Conservation (phyloP, 2,329 filamentous ascomycete species). For the Dactylonectria macrodidyma region DNA sequence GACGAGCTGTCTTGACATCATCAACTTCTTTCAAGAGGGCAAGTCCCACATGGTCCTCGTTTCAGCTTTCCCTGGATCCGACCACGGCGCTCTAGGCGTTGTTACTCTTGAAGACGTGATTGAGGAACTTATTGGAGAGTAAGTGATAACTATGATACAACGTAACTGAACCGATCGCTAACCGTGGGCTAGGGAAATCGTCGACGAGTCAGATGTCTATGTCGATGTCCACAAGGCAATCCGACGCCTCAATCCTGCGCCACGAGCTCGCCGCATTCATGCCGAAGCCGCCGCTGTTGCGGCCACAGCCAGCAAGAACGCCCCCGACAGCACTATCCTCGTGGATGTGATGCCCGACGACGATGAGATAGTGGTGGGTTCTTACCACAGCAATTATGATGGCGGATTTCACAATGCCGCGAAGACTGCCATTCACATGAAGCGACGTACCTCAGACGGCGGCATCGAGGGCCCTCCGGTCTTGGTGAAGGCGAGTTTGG, state of each 20-base stretch:
- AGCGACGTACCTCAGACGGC: conserved; percentile 72
- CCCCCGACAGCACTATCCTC: conserved; percentile 49
- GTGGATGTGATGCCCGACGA: conserved; percentile 59
- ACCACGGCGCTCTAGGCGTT: conserved; percentile 91
- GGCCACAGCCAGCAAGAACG: conserved; percentile 50
- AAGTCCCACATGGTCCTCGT: conserved; percentile 99
- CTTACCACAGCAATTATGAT: conserved; percentile 57
- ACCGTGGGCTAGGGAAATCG: conserved; percentile 81
- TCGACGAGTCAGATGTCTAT: conserved; percentile 98
- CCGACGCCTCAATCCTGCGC: conserved; percentile 87
- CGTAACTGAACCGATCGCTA: conserved; percentile 18
- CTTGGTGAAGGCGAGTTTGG: conserved; percentile 71
- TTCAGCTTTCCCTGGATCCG: conserved; percentile 89
- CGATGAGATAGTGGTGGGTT: conserved; percentile 49
- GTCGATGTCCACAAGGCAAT: conserved; percentile 99
- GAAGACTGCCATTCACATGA: conserved; percentile 70
- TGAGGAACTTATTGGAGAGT: conserved; percentile 98
- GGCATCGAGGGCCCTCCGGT: conserved; percentile 63
- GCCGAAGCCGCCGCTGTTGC: conserved; percentile 51
- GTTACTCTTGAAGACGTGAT: conserved; percentile 98
- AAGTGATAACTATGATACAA: conserved; percentile 56
- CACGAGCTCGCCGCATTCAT: conserved; percentile 75
- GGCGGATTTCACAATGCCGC: conserved; percentile 61
- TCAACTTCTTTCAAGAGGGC: conserved; percentile 99
- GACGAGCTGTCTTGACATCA: conserved; percentile 97